Evolutionary conservation across 495 filamentous ascomycete genomes (phyloP).

Genomic region (Lasiosphaeris hirsuta): DNA sequence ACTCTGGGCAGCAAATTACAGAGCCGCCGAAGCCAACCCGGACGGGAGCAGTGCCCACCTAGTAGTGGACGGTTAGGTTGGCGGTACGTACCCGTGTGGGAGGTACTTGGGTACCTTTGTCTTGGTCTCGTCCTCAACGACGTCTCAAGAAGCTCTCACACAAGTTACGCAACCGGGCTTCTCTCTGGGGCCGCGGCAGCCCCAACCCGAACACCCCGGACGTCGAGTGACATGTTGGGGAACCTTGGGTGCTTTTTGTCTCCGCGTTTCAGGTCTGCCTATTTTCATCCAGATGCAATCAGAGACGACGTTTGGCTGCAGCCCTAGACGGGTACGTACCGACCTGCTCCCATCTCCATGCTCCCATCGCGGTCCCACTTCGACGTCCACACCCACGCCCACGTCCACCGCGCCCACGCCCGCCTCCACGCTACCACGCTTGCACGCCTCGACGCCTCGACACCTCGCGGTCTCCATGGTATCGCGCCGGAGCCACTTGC

Average conservation of each 20-base stretch:
- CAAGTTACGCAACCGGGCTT: conserved; percentile 9
- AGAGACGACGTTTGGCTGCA: conserved; percentile 23
- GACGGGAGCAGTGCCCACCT: conserved; percentile 2
- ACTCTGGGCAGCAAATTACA: conserved; percentile 7
- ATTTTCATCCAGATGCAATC: conserved; percentile 28
- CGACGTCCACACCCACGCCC: conserved; percentile 3
- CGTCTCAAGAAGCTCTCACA: conserved; percentile 12
- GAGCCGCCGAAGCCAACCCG: conserved; percentile 24
- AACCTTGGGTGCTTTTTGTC: conserved; percentile 23
- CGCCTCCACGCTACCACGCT: conserved; percentile 2
- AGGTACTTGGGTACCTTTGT: conserved; percentile 14
- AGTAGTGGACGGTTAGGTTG: not conserved
- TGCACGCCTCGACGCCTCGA: not conserved
- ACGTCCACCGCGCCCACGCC: conserved; percentile 24
- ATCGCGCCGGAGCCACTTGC: conserved; percentile 24
- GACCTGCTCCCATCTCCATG: conserved; percentile 10
- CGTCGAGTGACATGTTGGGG: conserved; percentile 17
- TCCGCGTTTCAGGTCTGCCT: conserved; percentile 44
- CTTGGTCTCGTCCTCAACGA: conserved; percentile 13
- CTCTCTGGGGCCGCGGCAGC: conserved; percentile 14
- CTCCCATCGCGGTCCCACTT: conserved; percentile 9
- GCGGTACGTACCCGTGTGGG: conserved; percentile 5
- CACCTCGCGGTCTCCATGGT: conserved; percentile 5
- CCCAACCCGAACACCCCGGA: conserved; percentile 4
- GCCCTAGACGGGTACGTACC: conserved; percentile 26